Conservation (phyloP, 202 grass and related monocot genomes). For the Setaria viridis region DNA sequence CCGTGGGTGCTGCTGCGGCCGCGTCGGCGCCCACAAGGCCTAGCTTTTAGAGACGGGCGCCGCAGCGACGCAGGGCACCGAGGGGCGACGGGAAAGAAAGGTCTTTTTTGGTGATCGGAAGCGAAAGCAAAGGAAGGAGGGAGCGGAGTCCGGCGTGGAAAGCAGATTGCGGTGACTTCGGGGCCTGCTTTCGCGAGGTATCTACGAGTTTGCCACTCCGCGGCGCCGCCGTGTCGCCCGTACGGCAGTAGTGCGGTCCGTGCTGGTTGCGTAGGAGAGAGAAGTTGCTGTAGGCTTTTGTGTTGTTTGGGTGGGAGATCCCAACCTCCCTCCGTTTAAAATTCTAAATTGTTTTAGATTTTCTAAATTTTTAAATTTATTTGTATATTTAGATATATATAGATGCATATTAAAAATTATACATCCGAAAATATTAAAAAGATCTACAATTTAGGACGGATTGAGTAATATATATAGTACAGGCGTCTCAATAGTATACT, state of each 20-base stretch:
- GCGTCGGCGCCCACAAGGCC: constrained; percentile 40
- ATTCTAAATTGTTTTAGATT: too few relatives aligned
- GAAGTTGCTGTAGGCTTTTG: background rate
- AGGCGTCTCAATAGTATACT: too few relatives aligned
- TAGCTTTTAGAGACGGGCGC: constrained; percentile 57
- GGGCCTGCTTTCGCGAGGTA: background rate
- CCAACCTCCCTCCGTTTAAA: too few relatives aligned
- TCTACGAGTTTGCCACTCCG: constrained; percentile 53
- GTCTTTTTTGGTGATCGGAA: constrained; percentile 43
- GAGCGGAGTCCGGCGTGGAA: constrained; percentile 50
- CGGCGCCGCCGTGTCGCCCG: background rate
- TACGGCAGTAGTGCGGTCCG: constrained; percentile 33
- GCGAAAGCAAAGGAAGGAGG: constrained; percentile 38
- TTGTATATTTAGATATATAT: too few relatives aligned
- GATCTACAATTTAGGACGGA: too few relatives aligned
- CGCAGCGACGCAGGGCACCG: constrained; percentile 2
- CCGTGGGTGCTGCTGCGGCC: constrained; percentile 9
- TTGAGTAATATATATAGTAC: too few relatives aligned
- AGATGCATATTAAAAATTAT: too few relatives aligned
- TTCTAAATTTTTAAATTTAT: too few relatives aligned
- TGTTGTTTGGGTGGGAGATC: too few relatives aligned
- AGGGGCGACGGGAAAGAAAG: constrained; percentile 33
- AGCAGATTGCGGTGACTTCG: background rate
- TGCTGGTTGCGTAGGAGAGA: constrained; percentile 13
- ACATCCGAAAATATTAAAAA: too few relatives aligned